A percentile compares a stretch with the other conserved stretches of the same genome.
Conservation (phyloP, 2,329 filamentous ascomycete genomes). For the Diaporthe aspalathi region DNA sequence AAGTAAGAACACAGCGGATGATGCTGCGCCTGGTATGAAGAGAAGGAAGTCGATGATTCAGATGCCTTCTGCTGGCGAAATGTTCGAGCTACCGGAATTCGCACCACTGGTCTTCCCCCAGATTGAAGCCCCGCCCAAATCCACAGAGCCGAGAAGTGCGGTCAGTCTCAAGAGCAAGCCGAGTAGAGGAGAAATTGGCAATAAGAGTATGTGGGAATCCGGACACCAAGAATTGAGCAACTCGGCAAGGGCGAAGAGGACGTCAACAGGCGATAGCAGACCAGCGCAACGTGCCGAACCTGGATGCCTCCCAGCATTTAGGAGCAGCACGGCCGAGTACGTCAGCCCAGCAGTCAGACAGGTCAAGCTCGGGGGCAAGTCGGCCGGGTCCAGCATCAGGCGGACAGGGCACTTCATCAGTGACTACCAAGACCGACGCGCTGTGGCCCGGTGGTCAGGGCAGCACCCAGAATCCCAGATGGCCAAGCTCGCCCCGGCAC, state of each 20-base stretch:
- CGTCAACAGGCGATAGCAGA: not conserved
- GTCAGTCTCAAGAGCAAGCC: not conserved
- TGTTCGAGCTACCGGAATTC: slow-evolving; percentile 56
- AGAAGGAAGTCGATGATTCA: slow-evolving; percentile 44
- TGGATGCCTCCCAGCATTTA: slow-evolving; percentile 10
- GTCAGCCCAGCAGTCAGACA: slow-evolving; percentile 37
- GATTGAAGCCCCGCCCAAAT: slow-evolving; percentile 47
- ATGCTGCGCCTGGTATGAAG: slow-evolving; percentile 42
- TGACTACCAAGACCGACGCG: slow-evolving; percentile 41
- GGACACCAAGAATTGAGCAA: not conserved
- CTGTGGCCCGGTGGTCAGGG: slow-evolving; percentile 41
- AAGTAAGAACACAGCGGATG: slow-evolving; percentile 38
- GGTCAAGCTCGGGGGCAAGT: slow-evolving; percentile 39
- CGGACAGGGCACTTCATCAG: slow-evolving; percentile 42
- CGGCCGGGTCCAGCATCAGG: slow-evolving; percentile 32
- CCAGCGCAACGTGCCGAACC: not conserved
- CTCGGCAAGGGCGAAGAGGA: not conserved
- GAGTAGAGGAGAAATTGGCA: not conserved
- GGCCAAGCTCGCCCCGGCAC: slow-evolving; percentile 41
- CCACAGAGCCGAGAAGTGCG: not conserved
- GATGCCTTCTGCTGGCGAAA: slow-evolving; percentile 50
- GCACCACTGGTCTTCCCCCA: slow-evolving; percentile 62
- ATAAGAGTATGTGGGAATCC: accelerated
- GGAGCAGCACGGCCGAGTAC: slow-evolving; percentile 36
- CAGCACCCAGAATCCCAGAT: slow-evolving; percentile 37